Base-by-base conservation (phyloP, 352 stramenopile genomes). In the Phytophthora meadii region DNA sequence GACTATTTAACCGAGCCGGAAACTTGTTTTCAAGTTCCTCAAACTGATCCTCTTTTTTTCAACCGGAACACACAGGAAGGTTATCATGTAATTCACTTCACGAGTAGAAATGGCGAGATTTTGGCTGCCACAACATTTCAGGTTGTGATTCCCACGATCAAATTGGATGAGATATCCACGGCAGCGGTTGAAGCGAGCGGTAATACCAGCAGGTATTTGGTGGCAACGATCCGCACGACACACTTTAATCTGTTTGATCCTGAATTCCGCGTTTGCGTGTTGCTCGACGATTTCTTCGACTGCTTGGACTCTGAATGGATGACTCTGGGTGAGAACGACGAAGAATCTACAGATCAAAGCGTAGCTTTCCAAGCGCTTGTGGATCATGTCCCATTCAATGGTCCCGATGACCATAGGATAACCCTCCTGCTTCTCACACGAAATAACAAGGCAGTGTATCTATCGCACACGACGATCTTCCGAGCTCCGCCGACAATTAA, bases 41-140 rank as follows among this genome's bases (percentile, higher is more conserved):
- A 79, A 27, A 61, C 63, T 36, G 67, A 82, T 1, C 58, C 80
- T 7, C 58, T 85, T 6, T 89, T 57, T 44, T 65, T 89, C 8
- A 48, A 47, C 7, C 28, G 50, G 12, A 42, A 72, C 24, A 34
- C 19, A 11, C 30, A 28, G 0, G 39, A 74, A 45, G 79, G 77
- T 0, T 72, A 79, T 40, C 79, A 89, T 34, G 39, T 87, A 7
- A 25, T 91, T 10, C 68, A 78, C 34, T 77, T 91, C 36, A 56
- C 68, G 1, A 46, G 76, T 44, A 72, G 69, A 27, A 66, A n/a
- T 32, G 44, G 55, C 24, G 48, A 57, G 24, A 77, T 83, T 42
- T 7, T 85, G 30, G 81, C 63, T 12, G 81, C 76, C 3, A 70
- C 54, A 30, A 69, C 68, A 24, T 68, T 90, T 30, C 68, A 75